Evolutionary conservation across 805 yeast genomes (phyloP).

Genomic region (Candida sphagnicola): DNA sequence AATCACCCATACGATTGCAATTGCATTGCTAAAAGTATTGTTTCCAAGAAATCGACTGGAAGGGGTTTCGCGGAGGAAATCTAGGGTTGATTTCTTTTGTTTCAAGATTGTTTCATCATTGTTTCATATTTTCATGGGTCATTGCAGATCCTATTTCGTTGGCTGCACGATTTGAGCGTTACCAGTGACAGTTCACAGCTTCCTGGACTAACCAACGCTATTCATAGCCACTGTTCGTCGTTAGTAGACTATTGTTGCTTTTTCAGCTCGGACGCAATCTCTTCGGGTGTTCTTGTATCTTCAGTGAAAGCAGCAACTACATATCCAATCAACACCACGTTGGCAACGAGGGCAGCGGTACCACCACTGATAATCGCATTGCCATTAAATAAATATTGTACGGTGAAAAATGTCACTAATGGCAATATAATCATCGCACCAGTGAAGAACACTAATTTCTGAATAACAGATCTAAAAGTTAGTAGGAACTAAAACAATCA

Average conservation of each 20-base stretch:
- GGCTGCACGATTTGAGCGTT: too few species aligned
- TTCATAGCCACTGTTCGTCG: too few species aligned
- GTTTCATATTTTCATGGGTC: too few species aligned
- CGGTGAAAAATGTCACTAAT: conserved; percentile 54
- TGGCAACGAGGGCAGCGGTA: conserved; percentile 72
- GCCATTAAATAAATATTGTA: conserved; percentile 41
- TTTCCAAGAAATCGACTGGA: too few species aligned
- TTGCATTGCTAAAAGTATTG: too few species aligned
- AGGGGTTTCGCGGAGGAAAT: too few species aligned
- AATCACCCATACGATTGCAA: too few species aligned
- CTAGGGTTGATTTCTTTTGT: too few species aligned
- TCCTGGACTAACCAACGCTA: too few species aligned
- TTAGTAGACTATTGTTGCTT: conserved; percentile 5
- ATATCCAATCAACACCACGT: conserved; percentile 68
- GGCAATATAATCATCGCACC: conserved; percentile 74
- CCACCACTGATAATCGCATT: conserved; percentile 74
- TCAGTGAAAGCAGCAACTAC: conserved; percentile 73
- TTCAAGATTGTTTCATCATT: too few species aligned
- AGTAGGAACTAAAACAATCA: not conserved
- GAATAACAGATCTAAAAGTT: conserved; percentile 50
- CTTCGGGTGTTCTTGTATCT: conserved; percentile 36
- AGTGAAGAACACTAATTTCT: conserved; percentile 69
- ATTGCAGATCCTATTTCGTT: too few species aligned
- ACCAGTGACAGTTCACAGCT: too few species aligned
- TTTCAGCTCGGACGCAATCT: conserved; percentile 18